These are phyloP conservation scores for Penicillium ochrochloron DNA, from an alignment of 495 filamentous ascomycete species.

Conservation along the genomic window DNA sequence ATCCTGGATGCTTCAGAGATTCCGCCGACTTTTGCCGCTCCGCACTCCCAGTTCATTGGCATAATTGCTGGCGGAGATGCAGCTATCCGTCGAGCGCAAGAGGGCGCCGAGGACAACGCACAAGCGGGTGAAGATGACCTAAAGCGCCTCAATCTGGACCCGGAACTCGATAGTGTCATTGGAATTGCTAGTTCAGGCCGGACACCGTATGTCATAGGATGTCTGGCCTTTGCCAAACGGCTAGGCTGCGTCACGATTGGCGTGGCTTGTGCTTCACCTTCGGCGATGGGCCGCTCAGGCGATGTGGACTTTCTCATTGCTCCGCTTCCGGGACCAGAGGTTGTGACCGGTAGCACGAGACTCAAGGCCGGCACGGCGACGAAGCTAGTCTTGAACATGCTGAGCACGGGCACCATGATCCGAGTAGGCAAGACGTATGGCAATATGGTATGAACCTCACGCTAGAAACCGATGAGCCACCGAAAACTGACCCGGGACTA, in stretches of 20 bases:
- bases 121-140: slow-evolving; percentile 33
- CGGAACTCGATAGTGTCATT: slow-evolving; percentile 40
- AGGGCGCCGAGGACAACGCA: slow-evolving; percentile 45
- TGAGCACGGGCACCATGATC: slow-evolving; percentile 48
- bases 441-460: slow-evolving; percentile 36
- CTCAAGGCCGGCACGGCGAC: slow-evolving; percentile 47
- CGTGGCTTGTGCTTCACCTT: slow-evolving; percentile 40
- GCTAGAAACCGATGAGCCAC: background rate
- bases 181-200: slow-evolving; percentile 49
- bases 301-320: slow-evolving; percentile 39
- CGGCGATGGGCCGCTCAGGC: slow-evolving; percentile 32
- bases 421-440: slow-evolving; percentile 45
- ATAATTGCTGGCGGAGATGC: slow-evolving; percentile 46
- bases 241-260: slow-evolving; percentile 42
- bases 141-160: slow-evolving; percentile 30
- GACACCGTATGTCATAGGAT: slow-evolving; percentile 46
- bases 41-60: slow-evolving; percentile 40
- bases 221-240: slow-evolving; percentile 38
- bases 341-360: slow-evolving; percentile 46
- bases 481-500: slow-evolving; percentile 17
- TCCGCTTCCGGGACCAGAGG: slow-evolving; percentile 41
- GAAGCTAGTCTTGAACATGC: slow-evolving; percentile 46
- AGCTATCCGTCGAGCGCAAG: slow-evolving; percentile 44
- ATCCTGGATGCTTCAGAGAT: slow-evolving; percentile 48
- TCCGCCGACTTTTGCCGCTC: slow-evolving; percentile 44